Conservation (phyloP, 2,329 filamentous ascomycete species). For the Alternaria hordeiaustralica region DNA sequence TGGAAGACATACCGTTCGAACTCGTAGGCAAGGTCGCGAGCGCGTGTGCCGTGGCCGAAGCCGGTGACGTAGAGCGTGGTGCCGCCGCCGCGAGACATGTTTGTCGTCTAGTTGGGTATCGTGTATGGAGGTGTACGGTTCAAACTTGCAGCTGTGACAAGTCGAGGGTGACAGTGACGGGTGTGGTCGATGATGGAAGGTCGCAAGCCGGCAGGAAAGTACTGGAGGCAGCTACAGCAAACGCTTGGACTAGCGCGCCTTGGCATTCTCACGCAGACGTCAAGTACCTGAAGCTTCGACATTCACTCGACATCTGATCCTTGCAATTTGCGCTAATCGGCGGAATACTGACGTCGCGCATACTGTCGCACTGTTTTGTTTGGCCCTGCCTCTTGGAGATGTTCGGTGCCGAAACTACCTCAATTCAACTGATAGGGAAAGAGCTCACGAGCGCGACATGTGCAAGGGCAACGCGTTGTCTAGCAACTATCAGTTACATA, state of each 20-base stretch:
- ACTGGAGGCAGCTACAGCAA: slow-evolving; percentile 12
- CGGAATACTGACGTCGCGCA: not conserved
- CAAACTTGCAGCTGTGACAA: slow-evolving; percentile 18
- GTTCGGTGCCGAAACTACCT: not conserved
- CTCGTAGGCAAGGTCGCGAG: slow-evolving; percentile 99
- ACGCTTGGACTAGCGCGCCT: slow-evolving; percentile 16
- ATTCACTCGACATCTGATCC: not conserved
- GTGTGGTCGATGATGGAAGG: slow-evolving; percentile 22
- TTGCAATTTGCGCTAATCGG: not conserved
- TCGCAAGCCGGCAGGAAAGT: slow-evolving; percentile 14
- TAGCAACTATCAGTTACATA: not conserved
- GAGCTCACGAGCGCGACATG: not conserved
- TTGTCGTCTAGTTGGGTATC: slow-evolving; percentile 21
- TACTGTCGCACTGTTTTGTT: not conserved
- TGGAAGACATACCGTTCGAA: slow-evolving; percentile 96
- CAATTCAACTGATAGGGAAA: not conserved
- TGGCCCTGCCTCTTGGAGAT: not conserved
- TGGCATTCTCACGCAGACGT: slow-evolving; percentile 11
- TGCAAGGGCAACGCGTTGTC: not conserved
- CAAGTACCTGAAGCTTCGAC: not conserved
- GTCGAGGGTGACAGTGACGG: slow-evolving; percentile 13
- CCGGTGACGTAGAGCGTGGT: slow-evolving; percentile 98
- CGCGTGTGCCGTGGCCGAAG: slow-evolving; percentile 98
- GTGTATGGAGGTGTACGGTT: slow-evolving; percentile 9
- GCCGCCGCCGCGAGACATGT: slow-evolving; percentile 89